Evolutionary conservation across 148 eudicot species (phyloP).

Genomic region (Camellia japonica): DNA sequence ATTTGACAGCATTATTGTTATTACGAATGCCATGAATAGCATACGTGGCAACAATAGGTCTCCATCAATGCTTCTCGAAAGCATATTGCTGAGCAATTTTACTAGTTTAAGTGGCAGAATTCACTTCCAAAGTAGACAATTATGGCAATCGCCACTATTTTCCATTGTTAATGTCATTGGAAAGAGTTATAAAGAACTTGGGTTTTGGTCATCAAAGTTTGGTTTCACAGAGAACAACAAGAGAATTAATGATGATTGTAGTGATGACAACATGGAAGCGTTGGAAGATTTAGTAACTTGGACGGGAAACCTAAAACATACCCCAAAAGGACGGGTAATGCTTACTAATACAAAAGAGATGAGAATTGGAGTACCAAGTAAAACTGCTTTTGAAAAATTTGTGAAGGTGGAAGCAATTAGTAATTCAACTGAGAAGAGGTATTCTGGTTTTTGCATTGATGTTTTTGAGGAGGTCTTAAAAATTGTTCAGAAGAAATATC

Average conservation of each 20-base stretch:
- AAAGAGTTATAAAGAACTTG: conserved; percentile 7
- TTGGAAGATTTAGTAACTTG: conserved; percentile 17
- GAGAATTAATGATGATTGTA: neutral
- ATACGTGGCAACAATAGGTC: neutral
- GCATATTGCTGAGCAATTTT: neutral
- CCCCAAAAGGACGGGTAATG: conserved; percentile 32
- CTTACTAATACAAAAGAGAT: neutral
- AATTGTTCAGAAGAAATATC: conserved; percentile 32
- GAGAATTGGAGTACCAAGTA: neutral
- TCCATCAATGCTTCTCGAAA: neutral
- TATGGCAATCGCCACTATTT: neutral
- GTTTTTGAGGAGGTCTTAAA: conserved; percentile 34
- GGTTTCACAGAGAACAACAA: conserved; percentile 4
- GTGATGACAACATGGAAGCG: neutral
- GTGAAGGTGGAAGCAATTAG: neutral
- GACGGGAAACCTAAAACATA: conserved; percentile 23
- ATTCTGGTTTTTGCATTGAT: conserved; percentile 38
- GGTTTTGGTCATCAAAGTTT: conserved; percentile 1
- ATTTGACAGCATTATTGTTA: conserved; percentile 20
- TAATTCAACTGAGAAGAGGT: neutral
- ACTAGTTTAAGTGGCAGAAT: neutral
- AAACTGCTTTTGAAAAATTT: neutral
- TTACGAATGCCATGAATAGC: conserved; percentile 11
- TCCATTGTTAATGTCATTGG: conserved; percentile 23
- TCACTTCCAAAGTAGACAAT: conserved; percentile 3